phyloP scores from a whole-genome alignment of 2,329 filamentous ascomycete genomes.

The Ophidiomyces ophidiicola region DNA sequence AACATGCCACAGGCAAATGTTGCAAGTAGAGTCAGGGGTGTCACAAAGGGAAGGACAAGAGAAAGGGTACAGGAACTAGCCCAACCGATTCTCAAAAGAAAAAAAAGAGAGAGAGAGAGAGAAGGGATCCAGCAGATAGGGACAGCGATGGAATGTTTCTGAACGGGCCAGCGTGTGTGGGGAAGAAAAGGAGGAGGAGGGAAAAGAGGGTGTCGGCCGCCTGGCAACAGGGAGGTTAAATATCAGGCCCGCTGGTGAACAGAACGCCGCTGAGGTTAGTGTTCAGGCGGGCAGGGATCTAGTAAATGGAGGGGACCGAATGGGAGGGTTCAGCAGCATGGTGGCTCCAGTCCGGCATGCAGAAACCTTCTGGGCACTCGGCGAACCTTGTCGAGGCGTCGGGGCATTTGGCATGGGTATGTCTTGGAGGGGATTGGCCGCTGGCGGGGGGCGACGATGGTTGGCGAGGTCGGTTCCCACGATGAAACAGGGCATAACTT shows the following conservation, averaged over 20 bases:
- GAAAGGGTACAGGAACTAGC: conserved; percentile 11
- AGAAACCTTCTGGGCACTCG: no score
- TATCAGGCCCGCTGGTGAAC: no score
- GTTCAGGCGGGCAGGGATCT: no score
- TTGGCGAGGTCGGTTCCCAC: conserved; percentile 1
- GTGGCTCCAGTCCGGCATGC: no score
- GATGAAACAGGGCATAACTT: conserved; percentile 5
- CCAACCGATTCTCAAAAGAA: conserved; percentile 1
- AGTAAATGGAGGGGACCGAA: no score
- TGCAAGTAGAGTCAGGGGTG: conserved; percentile 2
- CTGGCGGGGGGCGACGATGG: no score
- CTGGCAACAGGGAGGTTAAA: no score
- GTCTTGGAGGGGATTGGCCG: no score
- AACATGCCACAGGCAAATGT: conserved; percentile 10
- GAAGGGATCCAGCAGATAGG: background rate
- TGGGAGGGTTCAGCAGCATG: no score
- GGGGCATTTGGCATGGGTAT: no score
- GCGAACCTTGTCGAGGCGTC: no score
- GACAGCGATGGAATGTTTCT: conserved; percentile 6
- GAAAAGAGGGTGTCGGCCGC: background rate
- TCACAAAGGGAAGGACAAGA: conserved; percentile 7
- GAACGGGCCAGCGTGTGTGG: conserved; percentile 11
- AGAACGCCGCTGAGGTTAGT: no score
- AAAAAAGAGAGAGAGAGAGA: background rate
- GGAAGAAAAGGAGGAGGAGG: conserved; percentile 5